Conservation (phyloP, 163 green algal genomes). For the Botryococcus braunii region DNA sequence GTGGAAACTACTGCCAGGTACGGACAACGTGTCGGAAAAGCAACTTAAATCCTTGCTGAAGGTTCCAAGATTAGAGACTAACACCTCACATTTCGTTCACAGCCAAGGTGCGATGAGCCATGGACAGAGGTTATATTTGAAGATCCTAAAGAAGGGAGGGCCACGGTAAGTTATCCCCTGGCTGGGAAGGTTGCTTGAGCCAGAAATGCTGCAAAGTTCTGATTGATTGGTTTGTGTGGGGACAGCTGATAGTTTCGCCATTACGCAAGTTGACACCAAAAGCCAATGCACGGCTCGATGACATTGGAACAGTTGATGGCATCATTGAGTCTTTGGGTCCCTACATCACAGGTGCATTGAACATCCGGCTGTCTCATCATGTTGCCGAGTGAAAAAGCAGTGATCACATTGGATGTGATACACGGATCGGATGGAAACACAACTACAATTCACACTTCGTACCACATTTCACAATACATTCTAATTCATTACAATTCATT, state of each 20-base stretch:
- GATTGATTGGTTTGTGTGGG: no score
- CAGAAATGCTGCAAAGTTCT: neutral
- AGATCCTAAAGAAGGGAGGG: conserved; percentile 33
- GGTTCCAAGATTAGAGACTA: neutral
- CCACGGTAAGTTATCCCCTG: conserved; percentile 7
- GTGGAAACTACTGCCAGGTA: conserved; percentile 65
- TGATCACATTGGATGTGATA: no score
- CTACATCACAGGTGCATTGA: conserved; percentile 47
- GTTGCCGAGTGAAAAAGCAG: neutral
- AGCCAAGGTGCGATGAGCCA: conserved; percentile 60
- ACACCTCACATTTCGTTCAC: conserved; percentile 1
- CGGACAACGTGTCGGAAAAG: neutral
- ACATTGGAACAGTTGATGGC: conserved; percentile 44
- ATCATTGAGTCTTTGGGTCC: conserved; percentile 43
- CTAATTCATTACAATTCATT: no score
- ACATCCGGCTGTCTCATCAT: neutral
- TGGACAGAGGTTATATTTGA: conserved; percentile 68
- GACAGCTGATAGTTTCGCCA: conserved; percentile 48
- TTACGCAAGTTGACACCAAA: conserved; percentile 50
- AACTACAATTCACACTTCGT: no score
- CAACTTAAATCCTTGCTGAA: neutral
- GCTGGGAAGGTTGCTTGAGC: neutral
- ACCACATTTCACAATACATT: no score
- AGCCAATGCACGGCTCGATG: conserved; percentile 33
- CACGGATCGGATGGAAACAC: no score